Evolutionary conservation across 345 rosid genomes (phyloP), one percentile per base, ranked within the genome.

Genomic region (Eucalyptus marginata): DNA sequence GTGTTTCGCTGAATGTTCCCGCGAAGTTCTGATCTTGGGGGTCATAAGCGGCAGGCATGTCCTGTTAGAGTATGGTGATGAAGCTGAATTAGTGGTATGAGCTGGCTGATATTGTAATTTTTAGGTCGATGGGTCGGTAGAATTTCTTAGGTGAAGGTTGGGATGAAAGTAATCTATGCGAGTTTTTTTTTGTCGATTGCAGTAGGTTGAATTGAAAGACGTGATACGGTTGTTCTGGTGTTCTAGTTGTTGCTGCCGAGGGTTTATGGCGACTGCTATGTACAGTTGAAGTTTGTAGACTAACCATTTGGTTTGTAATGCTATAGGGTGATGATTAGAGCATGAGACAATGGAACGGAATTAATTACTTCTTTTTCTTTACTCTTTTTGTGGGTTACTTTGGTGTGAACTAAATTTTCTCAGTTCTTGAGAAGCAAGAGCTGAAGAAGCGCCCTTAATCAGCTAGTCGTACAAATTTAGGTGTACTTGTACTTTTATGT

Each of bases 41-140:
- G 4, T 76, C 83, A 4, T 3, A 29, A 76, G 84, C 81, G 0
- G 24, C 40, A 17, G 80, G 2, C 0, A 44, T 6, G 47, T 76
- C 80, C 24, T 68, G 80, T 68, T 20, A 33, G 25, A 33, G 13
- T 0, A 9, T 33, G 80, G 44, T 22, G 81, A 71, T 17, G 81
- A 43, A 33, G 81, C 81, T 71, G 81, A 71, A 18, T 33, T 5
- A 33, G 81, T 17, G 44, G 27, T 1, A 6, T 40, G 84, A 20
- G 84, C 47, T 40, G 16, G 47, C 44, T 18, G 84, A 36, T 10
- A 22, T 13, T 76, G 44, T 33, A 10, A 10, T 76, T 76, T 76
- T 76, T 40, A 1, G 76, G 83, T 20, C 1, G 84, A 76, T 76
- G 0, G 44, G 3, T 33, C 24, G 0, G 81, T 71, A 36, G 44